Evolutionary conservation across 176 grass and related monocot species (phyloP), one percentile per base, ranked within the genome.

Genomic region (Cenchrus americanus): DNA sequence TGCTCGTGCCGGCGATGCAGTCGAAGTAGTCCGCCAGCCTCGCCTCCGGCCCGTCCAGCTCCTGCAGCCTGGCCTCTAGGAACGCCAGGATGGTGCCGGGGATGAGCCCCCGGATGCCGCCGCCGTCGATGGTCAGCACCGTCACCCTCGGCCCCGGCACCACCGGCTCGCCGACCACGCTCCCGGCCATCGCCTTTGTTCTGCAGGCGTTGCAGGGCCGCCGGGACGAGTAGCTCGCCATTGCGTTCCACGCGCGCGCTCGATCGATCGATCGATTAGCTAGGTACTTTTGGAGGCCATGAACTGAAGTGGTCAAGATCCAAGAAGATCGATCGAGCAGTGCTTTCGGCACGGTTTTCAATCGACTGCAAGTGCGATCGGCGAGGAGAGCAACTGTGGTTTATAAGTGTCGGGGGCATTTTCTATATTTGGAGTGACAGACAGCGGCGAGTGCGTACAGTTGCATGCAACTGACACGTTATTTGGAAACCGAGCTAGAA

Each of bases 21-120:
- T 92, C 86, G 65, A 89, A 92, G 79, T 92, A 92, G 58, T 92
- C 83, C 0, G 90, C 86, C 8, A 92, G 62, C 79, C 90, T 80
- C 1, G 62, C 83, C 7, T 76, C 73, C 9, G 82, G 60, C 27
- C 90, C 86, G 21, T 92, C 90, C 19, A 86, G 79, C 59, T 80
- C 79, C 86, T 84, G 81, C 8, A 88, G 62, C 85, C 8, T 48
- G 17, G 62, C 61, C 43, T 91, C 90, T 0, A 91, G 86, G 82
- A 82, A 91, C 0, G 66, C 86, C 1, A 91, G 90, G 57, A 91
- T 82, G 49, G 90, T 88, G 59, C 77, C 86, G 0, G 86, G 86
- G 50, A 91, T 88, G 72, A 88, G 66, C 10, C 86, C 89, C 6
- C 90, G 71, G 73, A 91, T 82, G 82, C 86, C 90, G 61, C 86